Base-by-base conservation (phyloP, 148 eudicot genomes). In the Vaccinium macrocarpon region DNA sequence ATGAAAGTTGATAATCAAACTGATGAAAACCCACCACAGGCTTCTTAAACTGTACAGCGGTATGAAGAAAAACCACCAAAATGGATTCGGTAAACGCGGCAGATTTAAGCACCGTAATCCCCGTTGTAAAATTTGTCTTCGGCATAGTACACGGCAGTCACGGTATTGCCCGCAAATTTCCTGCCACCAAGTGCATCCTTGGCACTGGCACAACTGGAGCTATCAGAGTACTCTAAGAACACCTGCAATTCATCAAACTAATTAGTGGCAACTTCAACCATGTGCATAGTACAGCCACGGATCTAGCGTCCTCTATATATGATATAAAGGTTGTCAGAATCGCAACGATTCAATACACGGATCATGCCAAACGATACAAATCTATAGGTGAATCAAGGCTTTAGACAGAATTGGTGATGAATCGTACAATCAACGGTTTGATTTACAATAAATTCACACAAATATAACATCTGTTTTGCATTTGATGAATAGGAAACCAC, bases 161-260 rank as follows among this genome's bases (percentile, higher is more conserved):
- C 98, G 35, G 89, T 83, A 77, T 91, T 95, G 81, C 96, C 95
- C 23, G 96, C 96, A 8, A 95, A 95, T 90, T 93, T 95, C 83
- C 98, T 81, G 73, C 98, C 98, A 79, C 91, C 90, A 29, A 95
- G 88, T 76, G 91, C 90, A 70, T 82, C 90, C 90, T 89, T 93
- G n/a, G 98, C 98, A 19, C 84, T 92, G 19, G 89, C 74, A 88
- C 93, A 89, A 6, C 89, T 90, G 1, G 74, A 66, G 5, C 87
- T 57, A 86, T 93, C 96, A 32, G 82, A 81, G 74, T 93, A 95
- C 90, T 95, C 98, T 92, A 95, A 87, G 85, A 95, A 95, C 72
- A 94, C 98, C 98, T 94, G 88, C 76, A 76, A 83, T 56, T 32
- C 1, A 80, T 32, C 1, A 80, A 79, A 66, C 72, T 51, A 32